Percentiles rank a stretch among this genome's conserved stretches.
Evolutionary conservation across 2,329 filamentous ascomycete species (phyloP).

Genomic region (Aspergillus neoniger): DNA sequence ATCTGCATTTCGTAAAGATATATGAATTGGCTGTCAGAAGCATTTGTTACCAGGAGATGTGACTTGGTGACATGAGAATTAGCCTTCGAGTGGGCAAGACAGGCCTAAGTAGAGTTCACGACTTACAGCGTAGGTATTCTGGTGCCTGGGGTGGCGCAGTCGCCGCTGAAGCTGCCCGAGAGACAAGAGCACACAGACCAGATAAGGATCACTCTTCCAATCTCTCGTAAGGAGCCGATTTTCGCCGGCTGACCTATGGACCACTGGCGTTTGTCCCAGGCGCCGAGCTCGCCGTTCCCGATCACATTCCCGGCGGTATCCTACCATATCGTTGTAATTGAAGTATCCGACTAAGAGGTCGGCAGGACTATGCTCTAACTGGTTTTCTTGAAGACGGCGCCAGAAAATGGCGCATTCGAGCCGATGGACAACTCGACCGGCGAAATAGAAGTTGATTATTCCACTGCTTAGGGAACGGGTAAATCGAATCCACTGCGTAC

Average conservation of each 20-base stretch:
- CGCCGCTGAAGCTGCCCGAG: conserved; percentile 19
- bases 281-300: no score
- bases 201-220: conserved; percentile 21
- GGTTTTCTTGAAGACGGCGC: background rate
- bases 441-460: conserved; percentile 15
- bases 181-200: conserved; percentile 18
- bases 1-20: conserved; percentile 15
- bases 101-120: background rate
- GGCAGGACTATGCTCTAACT: background rate
- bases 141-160: background rate
- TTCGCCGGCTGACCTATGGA: no score
- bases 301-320: conserved; percentile 1
- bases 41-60: conserved; percentile 16
- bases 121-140: conserved; percentile 12
- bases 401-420: conserved; percentile 11
- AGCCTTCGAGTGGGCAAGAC: background rate
- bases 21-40: conserved; percentile 11
- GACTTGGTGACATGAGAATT: conserved; percentile 7
- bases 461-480: background rate
- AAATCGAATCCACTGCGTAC: background rate
- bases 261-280: no score
- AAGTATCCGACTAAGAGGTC: conserved; percentile 11
- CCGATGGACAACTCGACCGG: conserved; percentile 12
- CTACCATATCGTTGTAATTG: conserved; percentile 12
- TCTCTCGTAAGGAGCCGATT: background rate